Evolutionary conservation across 805 yeast genomes (phyloP).

Genomic region (Spathaspora hagerdaliae): DNA sequence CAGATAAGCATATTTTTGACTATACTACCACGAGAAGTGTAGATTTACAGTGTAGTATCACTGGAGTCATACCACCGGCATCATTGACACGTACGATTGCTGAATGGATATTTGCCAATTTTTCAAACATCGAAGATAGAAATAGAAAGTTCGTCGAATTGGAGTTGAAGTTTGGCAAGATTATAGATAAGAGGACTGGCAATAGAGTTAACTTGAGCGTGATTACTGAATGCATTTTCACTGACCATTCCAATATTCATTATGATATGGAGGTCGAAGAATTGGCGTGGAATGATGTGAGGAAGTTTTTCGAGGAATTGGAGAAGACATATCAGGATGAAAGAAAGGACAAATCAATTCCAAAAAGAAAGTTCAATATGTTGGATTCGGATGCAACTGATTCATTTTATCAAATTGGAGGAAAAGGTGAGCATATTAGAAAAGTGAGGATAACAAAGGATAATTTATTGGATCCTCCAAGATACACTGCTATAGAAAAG

Average conservation of each 20-base stretch:
- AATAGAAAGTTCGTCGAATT: conserved; percentile 58
- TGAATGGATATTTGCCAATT: conserved; percentile 85
- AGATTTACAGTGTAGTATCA: conserved; percentile 51
- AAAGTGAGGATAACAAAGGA: conserved; percentile 66
- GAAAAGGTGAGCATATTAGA: conserved; percentile 61
- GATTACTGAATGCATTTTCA: conserved; percentile 62
- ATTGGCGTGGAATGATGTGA: conserved; percentile 54
- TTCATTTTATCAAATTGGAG: conserved; percentile 56
- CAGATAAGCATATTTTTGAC: conserved; percentile 28
- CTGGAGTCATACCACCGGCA: conserved; percentile 75
- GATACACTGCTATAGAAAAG: conserved; percentile 71
- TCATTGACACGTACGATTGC: conserved; percentile 78
- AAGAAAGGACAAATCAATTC: conserved; percentile 17
- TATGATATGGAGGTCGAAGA: conserved; percentile 67
- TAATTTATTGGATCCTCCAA: conserved; percentile 51
- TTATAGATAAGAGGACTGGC: conserved; percentile 61
- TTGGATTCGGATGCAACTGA: conserved; percentile 64
- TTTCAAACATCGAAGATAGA: conserved; percentile 57
- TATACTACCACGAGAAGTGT: conserved; percentile 26
- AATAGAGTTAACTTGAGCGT: conserved; percentile 62
- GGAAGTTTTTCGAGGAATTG: conserved; percentile 51
- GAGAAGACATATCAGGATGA: conserved; percentile 47
- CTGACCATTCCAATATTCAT: conserved; percentile 49
- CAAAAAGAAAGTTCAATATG: conserved; percentile 51
- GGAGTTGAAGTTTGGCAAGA: conserved; percentile 71